Conservation (phyloP, 768 basidiomycete genomes). For the Pulveroboletus frians region DNA sequence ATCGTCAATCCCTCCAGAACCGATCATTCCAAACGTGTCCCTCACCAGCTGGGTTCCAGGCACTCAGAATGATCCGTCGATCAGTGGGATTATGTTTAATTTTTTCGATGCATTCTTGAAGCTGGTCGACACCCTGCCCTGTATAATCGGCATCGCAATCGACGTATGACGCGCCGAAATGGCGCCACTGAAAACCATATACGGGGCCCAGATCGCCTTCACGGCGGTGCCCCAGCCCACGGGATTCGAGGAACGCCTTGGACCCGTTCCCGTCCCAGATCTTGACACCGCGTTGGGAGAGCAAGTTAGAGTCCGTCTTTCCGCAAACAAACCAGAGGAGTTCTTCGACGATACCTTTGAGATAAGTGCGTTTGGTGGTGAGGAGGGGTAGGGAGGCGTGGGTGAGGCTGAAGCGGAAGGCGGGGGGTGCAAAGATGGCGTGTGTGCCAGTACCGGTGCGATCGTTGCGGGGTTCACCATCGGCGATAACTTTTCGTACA, state of each 20-base stretch:
- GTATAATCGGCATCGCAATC: conserved; percentile 73
- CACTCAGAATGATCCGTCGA: conserved; percentile 87
- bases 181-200: conserved; percentile 96
- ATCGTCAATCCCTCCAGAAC: background rate
- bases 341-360: conserved; percentile 88
- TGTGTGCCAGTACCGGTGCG: conserved; percentile 94
- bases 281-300: conserved; percentile 79
- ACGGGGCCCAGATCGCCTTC: conserved; percentile 96
- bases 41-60: conserved; percentile 97
- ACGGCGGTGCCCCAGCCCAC: conserved; percentile 77
- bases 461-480: conserved; percentile 78
- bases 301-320: conserved; percentile 69
- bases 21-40: background rate
- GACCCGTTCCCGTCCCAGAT: conserved; percentile 99
- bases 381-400: conserved; percentile 76
- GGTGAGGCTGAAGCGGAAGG: conserved; percentile 83
- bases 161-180: conserved; percentile 82
- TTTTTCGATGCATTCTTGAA: conserved; percentile 82
- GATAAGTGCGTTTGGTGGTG: conserved; percentile 93
- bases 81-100: conserved; percentile 93
- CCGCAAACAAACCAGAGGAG: conserved; percentile 92
- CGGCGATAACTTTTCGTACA: conserved; percentile 67
- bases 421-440: conserved; percentile 86
- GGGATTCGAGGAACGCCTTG: conserved; percentile 75
- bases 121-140: conserved; percentile 88